Evolutionary conservation across 1,284 basidiomycete species (phyloP).

Genomic region (Gomphus sp.): DNA sequence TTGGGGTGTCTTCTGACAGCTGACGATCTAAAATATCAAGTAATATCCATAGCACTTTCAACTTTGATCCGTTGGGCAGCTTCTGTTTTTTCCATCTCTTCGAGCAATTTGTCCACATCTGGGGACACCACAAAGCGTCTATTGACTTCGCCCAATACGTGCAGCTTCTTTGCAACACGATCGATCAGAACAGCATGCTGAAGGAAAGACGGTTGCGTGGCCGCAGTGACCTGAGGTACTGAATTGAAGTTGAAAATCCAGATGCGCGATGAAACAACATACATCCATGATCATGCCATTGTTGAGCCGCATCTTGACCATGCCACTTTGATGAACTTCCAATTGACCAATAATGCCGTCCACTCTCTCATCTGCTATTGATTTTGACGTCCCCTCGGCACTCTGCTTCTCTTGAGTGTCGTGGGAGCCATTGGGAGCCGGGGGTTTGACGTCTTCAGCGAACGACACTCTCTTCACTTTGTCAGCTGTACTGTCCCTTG

Average conservation of each 20-base stretch:
- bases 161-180: slow-evolving; percentile 44
- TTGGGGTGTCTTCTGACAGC: too few species aligned
- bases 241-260: background rate
- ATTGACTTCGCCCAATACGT: slow-evolving; percentile 78
- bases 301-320: slow-evolving; percentile 77
- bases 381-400: background rate
- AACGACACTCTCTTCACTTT: slow-evolving; percentile 46
- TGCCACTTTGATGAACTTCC: slow-evolving; percentile 75
- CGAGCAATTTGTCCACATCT: slow-evolving; percentile 70
- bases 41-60: background rate
- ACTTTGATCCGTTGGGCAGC: slow-evolving; percentile 9
- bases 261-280: slow-evolving; percentile 20
- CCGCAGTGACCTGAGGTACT: slow-evolving; percentile 61
- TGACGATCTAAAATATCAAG: background rate
- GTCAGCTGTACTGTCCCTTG: slow-evolving; percentile 5
- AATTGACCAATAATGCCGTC: slow-evolving; percentile 79
- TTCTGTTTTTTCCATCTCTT: slow-evolving; percentile 58
- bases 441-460: slow-evolving; percentile 43
- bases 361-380: slow-evolving; percentile 27
- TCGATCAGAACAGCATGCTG: slow-evolving; percentile 83
- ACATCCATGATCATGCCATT: slow-evolving; percentile 80
- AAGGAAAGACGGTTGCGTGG: slow-evolving; percentile 82
- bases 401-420: slow-evolving; percentile 13
- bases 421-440: slow-evolving; percentile 21
- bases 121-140: slow-evolving; percentile 83